Conservation (phyloP, 2,329 filamentous ascomycete genomes). For the Neopestalotiopsis sp. region DNA sequence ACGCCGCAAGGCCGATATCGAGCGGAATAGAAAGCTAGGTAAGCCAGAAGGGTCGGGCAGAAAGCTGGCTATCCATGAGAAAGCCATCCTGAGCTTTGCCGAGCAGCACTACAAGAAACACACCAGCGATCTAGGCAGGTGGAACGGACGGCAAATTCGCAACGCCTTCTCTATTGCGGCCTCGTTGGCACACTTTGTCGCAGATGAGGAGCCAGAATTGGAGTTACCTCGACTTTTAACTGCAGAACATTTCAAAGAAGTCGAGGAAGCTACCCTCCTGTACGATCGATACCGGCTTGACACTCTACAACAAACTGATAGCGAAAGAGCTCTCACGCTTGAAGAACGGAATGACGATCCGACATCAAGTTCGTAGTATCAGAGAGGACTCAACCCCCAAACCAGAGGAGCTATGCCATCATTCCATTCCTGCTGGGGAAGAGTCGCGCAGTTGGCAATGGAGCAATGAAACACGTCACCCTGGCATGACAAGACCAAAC, state of each 20-base stretch:
- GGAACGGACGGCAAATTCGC: slow-evolving; percentile 40
- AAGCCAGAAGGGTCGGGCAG: no score
- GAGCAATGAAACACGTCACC: no score
- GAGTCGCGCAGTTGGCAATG: no score
- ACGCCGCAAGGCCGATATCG: slow-evolving; percentile 42
- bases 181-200: slow-evolving; percentile 42
- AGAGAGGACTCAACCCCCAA: no score
- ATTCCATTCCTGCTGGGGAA: no score
- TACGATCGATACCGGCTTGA: slow-evolving; percentile 48
- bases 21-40: slow-evolving; percentile 32
- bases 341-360: no score
- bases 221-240: slow-evolving; percentile 39
- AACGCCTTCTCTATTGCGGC: slow-evolving; percentile 40
- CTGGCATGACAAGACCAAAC: no score
- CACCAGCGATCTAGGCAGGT: slow-evolving; percentile 27
- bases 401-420: no score
- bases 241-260: slow-evolving; percentile 44
- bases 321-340: no score
- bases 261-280: slow-evolving; percentile 47
- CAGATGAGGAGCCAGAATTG: slow-evolving; percentile 33
- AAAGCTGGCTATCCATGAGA: no score
- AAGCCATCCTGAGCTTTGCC: not conserved
- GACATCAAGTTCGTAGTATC: no score
- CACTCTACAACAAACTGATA: no score
- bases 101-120: slow-evolving; percentile 30